Percentiles rank a stretch among this genome's conserved stretches.
Conservation (phyloP, 495 filamentous ascomycete genomes). For the Ascobolus immersus region DNA sequence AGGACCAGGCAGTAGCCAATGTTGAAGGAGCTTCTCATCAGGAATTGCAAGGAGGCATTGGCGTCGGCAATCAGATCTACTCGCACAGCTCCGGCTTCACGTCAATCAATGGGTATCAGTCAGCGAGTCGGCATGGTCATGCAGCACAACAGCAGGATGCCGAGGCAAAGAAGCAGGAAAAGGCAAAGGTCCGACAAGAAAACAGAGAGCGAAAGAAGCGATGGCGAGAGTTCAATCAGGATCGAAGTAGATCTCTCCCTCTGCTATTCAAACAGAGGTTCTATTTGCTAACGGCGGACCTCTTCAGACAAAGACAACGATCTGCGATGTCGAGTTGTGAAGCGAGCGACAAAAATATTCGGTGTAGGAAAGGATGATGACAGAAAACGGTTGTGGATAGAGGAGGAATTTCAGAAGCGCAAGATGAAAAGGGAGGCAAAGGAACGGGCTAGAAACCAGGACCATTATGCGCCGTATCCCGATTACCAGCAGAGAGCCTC, state of each 20-base stretch:
- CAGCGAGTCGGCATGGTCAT: too few species aligned
- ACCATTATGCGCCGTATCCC: too few species aligned
- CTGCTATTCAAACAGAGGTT: not conserved
- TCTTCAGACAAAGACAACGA: constrained; percentile 18
- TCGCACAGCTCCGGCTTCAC: too few species aligned
- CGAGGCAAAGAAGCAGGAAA: constrained; percentile 17
- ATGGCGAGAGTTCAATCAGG: constrained; percentile 18
- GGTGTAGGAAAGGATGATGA: constrained; percentile 7
- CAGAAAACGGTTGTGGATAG: constrained; percentile 16
- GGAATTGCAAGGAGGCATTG: too few species aligned
- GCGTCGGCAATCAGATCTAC: too few species aligned
- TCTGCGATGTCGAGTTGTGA: constrained; percentile 18
- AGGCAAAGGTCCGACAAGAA: constrained; percentile 15
- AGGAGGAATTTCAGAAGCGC: constrained; percentile 16
- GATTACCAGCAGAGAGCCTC: too few species aligned
- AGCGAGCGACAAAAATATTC: constrained; percentile 16
- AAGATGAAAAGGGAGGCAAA: constrained; percentile 14
- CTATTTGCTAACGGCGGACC: constrained; percentile 2
- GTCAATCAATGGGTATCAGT: too few species aligned
- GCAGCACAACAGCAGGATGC: too few species aligned
- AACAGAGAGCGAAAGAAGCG: constrained; percentile 19
- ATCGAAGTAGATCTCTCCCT: constrained; percentile 13
- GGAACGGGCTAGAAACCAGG: constrained; percentile 2
- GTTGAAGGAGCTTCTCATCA: too few species aligned
- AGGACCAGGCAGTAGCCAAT: too few species aligned